These are phyloP conservation scores for Thelephora aurantiotincta DNA, from an alignment of 768 basidiomycete species.

Conservation along the genomic window DNA sequence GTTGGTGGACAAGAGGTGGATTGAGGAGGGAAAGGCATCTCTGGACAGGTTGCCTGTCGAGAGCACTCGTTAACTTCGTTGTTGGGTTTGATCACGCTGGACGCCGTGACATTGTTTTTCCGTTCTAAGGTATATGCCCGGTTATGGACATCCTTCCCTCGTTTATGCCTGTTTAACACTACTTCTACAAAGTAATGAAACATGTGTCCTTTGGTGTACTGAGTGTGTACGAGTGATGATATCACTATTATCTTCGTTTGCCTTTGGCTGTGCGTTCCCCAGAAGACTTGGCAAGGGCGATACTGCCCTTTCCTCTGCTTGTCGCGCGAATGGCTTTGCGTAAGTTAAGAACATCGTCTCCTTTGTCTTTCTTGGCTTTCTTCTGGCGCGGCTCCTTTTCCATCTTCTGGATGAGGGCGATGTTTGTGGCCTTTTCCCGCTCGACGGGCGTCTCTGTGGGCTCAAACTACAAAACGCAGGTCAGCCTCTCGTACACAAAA, in stretches of 20 bases:
- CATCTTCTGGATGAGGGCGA: slow-evolving; percentile 66
- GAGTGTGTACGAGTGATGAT: background rate
- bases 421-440: slow-evolving; percentile 56
- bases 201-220: too few relatives aligned
- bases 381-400: slow-evolving; percentile 50
- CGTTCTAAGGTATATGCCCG: too few relatives aligned
- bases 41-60: slow-evolving; percentile 24
- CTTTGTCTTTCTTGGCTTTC: slow-evolving; percentile 40
- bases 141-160: too few relatives aligned
- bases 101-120: too few relatives aligned
- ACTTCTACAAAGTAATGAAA: background rate
- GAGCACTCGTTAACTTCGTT: slow-evolving; percentile 1
- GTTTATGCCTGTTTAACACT: background rate
- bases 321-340: slow-evolving; percentile 78
- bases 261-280: slow-evolving; percentile 16
- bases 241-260: slow-evolving; percentile 15
- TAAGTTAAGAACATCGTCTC: slow-evolving; percentile 56
- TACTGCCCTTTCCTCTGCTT: slow-evolving; percentile 53
- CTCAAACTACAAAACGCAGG: slow-evolving; percentile 50
- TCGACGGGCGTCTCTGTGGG: slow-evolving; percentile 54
- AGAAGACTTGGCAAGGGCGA: slow-evolving; percentile 36
- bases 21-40: slow-evolving; percentile 63
- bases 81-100: background rate
- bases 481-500: background rate
- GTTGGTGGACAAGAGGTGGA: slow-evolving; percentile 77